A percentile compares a stretch with the other conserved stretches of the same genome.
Evolutionary conservation across 2,329 filamentous ascomycete genomes (phyloP).

Genomic region (Calonectria leucothoes): DNA sequence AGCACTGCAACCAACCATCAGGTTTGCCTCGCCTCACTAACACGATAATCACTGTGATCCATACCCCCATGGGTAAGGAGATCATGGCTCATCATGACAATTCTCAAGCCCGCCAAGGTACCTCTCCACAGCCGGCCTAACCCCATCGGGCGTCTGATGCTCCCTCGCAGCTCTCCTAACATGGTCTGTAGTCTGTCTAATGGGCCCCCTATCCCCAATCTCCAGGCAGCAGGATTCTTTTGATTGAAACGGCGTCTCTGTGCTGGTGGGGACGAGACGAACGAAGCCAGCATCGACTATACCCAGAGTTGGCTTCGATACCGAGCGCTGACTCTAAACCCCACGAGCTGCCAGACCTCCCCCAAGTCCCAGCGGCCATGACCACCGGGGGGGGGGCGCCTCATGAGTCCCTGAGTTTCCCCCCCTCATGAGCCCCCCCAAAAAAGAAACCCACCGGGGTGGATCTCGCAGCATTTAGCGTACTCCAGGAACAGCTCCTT

Average conservation of each 20-base stretch:
- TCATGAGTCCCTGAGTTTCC: conserved; percentile 7
- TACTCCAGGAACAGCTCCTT: conserved; percentile 15
- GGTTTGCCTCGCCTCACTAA: neutral
- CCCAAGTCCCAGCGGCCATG: neutral
- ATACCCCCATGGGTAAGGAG: conserved; percentile 13
- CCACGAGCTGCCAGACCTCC: neutral
- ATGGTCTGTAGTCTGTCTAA: neutral
- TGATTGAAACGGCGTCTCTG: conserved; percentile 6
- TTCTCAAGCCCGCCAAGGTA: conserved; percentile 3
- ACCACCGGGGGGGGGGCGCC: neutral
- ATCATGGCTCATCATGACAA: conserved; percentile 16
- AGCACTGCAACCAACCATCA: neutral
- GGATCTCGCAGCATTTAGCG: conserved; percentile 15
- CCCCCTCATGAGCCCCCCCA: conserved; percentile 11
- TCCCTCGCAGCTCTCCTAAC: neutral
- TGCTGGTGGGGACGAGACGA: neutral
- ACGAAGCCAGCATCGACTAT: neutral
- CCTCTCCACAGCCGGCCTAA: conserved; percentile 15
- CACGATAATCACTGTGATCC: conserved; percentile 11
- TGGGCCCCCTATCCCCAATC: conserved; percentile 6
- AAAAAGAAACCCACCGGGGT: conserved; percentile 7
- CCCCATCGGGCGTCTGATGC: conserved; percentile 28
- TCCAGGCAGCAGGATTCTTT: conserved; percentile 39
- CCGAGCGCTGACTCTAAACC: neutral
- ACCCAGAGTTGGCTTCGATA: neutral